phyloP scores from a whole-genome alignment of 163 green algal genomes.

The Chlamydomonas reinhardtii region DNA sequence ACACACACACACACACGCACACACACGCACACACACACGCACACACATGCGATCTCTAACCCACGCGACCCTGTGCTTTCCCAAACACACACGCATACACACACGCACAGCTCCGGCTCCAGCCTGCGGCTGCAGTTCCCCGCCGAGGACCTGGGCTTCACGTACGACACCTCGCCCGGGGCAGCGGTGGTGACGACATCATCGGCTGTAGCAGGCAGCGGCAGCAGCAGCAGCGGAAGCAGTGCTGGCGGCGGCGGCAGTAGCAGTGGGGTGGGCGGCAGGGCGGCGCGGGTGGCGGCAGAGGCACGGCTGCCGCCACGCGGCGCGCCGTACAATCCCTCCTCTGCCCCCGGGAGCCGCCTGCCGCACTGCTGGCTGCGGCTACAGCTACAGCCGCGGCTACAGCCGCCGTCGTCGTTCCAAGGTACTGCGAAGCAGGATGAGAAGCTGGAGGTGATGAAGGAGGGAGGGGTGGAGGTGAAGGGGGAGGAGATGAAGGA shows the following conservation, averaged over 20 bases:
- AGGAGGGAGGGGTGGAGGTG: no score
- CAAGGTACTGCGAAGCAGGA: no score
- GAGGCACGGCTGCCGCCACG: slow-evolving; percentile 18
- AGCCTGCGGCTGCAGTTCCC: slow-evolving; percentile 91
- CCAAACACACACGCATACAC: no score
- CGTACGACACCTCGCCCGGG: slow-evolving; percentile 64
- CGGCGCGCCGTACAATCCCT: slow-evolving; percentile 61
- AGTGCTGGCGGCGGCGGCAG: neutral
- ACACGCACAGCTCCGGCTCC: slow-evolving; percentile 10
- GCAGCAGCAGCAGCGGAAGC: no score
- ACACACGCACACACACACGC: neutral
- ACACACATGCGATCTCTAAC: no score
- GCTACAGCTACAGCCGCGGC: neutral
- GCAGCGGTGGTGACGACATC: neutral
- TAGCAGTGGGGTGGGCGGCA: neutral
- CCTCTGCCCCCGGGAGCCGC: slow-evolving; percentile 60
- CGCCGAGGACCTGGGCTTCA: slow-evolving; percentile 89
- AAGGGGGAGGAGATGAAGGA: no score
- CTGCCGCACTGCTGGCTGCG: slow-evolving; percentile 70
- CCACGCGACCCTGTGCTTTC: no score
- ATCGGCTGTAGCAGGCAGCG: neutral
- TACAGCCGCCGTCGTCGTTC: neutral
- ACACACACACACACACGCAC: neutral
- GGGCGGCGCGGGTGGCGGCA: neutral
- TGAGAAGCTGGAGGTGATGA: no score